Evolutionary conservation across 1,284 basidiomycete genomes (phyloP).

Genomic region (Leccinum laetum): DNA sequence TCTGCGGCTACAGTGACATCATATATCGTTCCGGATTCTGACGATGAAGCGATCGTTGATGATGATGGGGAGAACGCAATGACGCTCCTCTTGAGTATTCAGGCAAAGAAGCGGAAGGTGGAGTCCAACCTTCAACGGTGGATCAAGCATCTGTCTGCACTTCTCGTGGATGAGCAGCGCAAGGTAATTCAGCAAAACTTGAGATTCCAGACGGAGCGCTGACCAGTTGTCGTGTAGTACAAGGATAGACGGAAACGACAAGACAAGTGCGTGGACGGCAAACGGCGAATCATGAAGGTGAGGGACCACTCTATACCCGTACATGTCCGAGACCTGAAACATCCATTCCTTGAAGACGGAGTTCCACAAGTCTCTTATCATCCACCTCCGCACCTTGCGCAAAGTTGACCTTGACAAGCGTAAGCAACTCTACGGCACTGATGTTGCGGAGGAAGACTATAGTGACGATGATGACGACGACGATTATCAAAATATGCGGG

Average conservation of each 20-base stretch:
- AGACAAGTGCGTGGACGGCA: slow-evolving; percentile 47
- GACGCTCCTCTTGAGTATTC: slow-evolving; percentile 31
- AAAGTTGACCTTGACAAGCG: slow-evolving; percentile 54
- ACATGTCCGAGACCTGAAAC: slow-evolving; percentile 1
- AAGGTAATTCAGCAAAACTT: slow-evolving; percentile 45
- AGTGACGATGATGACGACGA: slow-evolving; percentile 53
- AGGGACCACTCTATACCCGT: slow-evolving; percentile 15
- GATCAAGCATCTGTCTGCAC: slow-evolving; percentile 58
- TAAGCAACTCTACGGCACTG: slow-evolving; percentile 43
- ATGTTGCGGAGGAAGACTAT: slow-evolving; percentile 42
- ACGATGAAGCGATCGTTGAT: slow-evolving; percentile 60
- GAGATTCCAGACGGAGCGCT: slow-evolving; percentile 5
- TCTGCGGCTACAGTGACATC: slow-evolving; percentile 54
- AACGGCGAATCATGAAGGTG: slow-evolving; percentile 58
- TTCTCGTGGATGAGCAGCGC: slow-evolving; percentile 63
- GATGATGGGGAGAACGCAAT: slow-evolving; percentile 38
- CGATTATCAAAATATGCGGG: slow-evolving; percentile 35
- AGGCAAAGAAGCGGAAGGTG: slow-evolving; percentile 39
- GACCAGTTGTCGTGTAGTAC: slow-evolving; percentile 41
- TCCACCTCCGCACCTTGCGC: slow-evolving; percentile 57
- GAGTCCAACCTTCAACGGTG: slow-evolving; percentile 63
- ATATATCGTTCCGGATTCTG: slow-evolving; percentile 68
- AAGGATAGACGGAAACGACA: slow-evolving; percentile 59
- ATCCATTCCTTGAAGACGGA: slow-evolving; percentile 48
- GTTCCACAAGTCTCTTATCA: slow-evolving; percentile 59